phyloP scores from a whole-genome alignment of 768 basidiomycete genomes.

The Lyophyllum shimeji region DNA sequence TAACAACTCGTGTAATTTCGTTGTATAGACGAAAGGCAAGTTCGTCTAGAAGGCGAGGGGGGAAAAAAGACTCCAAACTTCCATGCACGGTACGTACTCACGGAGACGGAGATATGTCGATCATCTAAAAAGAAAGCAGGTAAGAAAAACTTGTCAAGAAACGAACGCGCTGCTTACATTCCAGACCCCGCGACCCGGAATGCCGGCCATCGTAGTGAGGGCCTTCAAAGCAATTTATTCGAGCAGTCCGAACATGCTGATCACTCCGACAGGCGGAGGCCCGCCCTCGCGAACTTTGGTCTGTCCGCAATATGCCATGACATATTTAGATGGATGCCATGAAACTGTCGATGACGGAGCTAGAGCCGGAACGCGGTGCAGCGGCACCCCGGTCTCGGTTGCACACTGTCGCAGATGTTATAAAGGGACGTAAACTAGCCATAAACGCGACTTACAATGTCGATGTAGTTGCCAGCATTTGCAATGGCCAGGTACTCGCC shows the following conservation, averaged over 20 bases:
- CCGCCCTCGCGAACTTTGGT: constrained; percentile 64
- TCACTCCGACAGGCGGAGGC: constrained; percentile 62
- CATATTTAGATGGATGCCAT: constrained; percentile 82
- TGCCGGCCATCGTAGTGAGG: background rate
- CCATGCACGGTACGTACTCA: background rate
- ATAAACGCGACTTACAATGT: constrained; percentile 59
- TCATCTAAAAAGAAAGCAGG: background rate
- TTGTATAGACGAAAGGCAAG: no score
- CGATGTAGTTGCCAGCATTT: constrained; percentile 68
- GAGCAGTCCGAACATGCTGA: constrained; percentile 69
- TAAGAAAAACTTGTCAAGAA: no score
- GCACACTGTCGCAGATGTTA: constrained; percentile 52
- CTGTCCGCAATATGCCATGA: constrained; percentile 82
- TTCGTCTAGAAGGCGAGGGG: no score
- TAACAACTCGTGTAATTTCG: no score
- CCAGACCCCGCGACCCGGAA: background rate
- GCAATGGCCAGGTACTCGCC: constrained; percentile 84
- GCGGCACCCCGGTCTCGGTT: constrained; percentile 69
- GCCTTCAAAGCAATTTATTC: constrained; percentile 24
- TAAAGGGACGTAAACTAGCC: background rate
- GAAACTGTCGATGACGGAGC: constrained; percentile 73
- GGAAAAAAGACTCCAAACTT: no score
- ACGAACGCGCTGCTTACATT: background rate
- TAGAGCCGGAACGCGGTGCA: constrained; percentile 75
- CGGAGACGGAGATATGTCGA: background rate